Base-by-base conservation (phyloP, 1,284 basidiomycete genomes). In the Volvariella volvacea region DNA sequence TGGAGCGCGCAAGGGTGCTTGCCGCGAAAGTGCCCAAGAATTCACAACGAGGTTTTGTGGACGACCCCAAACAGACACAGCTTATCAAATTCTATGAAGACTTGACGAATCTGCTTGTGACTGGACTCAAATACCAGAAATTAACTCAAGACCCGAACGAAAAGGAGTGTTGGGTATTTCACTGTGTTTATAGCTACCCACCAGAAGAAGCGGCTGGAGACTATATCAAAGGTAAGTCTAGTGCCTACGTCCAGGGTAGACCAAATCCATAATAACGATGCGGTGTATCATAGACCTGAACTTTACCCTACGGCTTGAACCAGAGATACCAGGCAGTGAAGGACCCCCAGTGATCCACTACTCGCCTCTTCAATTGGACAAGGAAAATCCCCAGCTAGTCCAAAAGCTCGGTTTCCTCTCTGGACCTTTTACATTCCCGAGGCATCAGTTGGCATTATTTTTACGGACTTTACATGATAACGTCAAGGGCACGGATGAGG, bases 391-490 rank as follows among this genome's bases (percentile, higher is more conserved):
- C 6, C 73, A 78, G 3, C 79, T 80, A 55, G 68, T 75, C 14
- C 60, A 73, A 28, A 64, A 64, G 34, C 61, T 89, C n/a, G 71
- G 70, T 17, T 88, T 82, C 58, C 68, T 89, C 47, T 66, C 62
- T 25, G 66, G 67, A 2, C 60, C 76, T 0, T 89, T 89, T 59
- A 78, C 81, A 12, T 89, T 89, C 56, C 66, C 72, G 44, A 68
- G 72, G 38, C 65, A 72, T 16, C 86, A 89, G 58, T 67, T 84
- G 44, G 70, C 76, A 2, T 60, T 83, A 17, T 83, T 88, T 62
- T 58, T 83, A 39, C 70, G 70, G 53, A 80, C 77, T 16, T 50
- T 83, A 47, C 66, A 73, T 44, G 71, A 74, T 32, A 68, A 65
- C 41, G 59, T 83, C 47, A 64, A 61, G 28, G 67, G 71, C 2